phyloP scores from a whole-genome alignment of 2,329 filamentous ascomycete species.

The Paraconiothyrium sp. region DNA sequence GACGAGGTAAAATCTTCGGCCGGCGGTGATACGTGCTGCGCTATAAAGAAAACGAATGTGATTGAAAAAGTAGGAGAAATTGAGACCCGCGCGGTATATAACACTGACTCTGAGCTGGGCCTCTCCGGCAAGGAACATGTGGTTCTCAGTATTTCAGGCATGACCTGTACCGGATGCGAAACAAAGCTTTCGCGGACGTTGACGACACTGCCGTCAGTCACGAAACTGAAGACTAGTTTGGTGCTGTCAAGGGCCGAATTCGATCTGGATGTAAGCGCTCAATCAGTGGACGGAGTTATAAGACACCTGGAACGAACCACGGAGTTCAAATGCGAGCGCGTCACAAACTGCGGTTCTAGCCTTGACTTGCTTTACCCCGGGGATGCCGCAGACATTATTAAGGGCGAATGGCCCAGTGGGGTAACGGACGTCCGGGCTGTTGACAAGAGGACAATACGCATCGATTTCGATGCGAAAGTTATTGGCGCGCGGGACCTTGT shows the following conservation, averaged over 20 bases:
- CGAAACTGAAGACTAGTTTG: slow-evolving; percentile 70
- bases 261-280: slow-evolving; percentile 57
- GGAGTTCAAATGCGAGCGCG: slow-evolving; percentile 66
- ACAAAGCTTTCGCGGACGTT: slow-evolving; percentile 68
- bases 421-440: slow-evolving; percentile 29
- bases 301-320: slow-evolving; percentile 66
- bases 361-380: slow-evolving; percentile 31
- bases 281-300: slow-evolving; percentile 53
- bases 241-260: slow-evolving; percentile 73
- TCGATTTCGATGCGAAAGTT: slow-evolving; percentile 59
- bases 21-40: not conserved
- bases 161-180: slow-evolving; percentile 80
- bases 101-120: slow-evolving; percentile 35
- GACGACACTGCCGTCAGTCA: slow-evolving; percentile 57
- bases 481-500: slow-evolving; percentile 61
- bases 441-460: slow-evolving; percentile 40
- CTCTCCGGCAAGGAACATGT: slow-evolving; percentile 61
- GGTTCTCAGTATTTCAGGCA: slow-evolving; percentile 70
- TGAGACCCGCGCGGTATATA: not conserved
- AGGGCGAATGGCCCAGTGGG: slow-evolving; percentile 35
- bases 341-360: slow-evolving; percentile 36
- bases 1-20: not conserved
- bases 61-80: not conserved
- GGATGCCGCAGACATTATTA: slow-evolving; percentile 21
- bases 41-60: not conserved